Base-by-base conservation (phyloP, 306 rosid genomes). In the Macrotyloma uniflorum region DNA sequence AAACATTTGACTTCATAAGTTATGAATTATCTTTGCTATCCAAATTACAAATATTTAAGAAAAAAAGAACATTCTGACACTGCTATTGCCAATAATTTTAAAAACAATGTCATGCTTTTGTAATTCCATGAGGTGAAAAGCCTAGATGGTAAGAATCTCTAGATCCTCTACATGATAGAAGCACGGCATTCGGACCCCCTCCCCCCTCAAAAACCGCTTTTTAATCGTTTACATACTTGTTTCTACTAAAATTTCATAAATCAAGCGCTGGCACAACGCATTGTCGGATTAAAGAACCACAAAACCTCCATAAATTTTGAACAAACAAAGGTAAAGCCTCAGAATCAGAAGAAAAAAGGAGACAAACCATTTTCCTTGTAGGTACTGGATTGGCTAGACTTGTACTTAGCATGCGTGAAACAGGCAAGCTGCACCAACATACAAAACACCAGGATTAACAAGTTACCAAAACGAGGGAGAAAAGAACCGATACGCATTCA, bases 341-440 rank as follows among this genome's bases (percentile, higher is more conserved):
- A 20, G 13, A 53, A 45, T 55, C 30, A 26, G 51, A 50, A 50
- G 23, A 54, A 1, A 18, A 33, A 55, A 63, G 57, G 53, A 62
- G 43, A 82, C 95, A 32, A 53, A 95, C 98, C 98, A 80, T 95
- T 91, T 80, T 76, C 69, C 87, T 3, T 76, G 86, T 92, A 92
- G 55, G 88, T 83, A 15, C 72, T 89, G n/a, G 98, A 95, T 49
- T 67, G 79, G 62, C 85, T 58, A n/a, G 98, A 80, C 79, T 36
- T 84, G 83, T 92, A 95, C 88, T 69, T 95, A 50, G 95, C 79
- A 86, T 92, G 98, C 81, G 86, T 43, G 45, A 49, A 87, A 75
- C 98, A 95, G 22, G 98, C 87, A 73, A 88, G 2, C 98, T 92
- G 90, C 87, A 85, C n/a, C 82, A 67, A 78, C 61, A 87, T 51